phyloP scores from a whole-genome alignment of 306 rosid genomes.

The Vigna mungo region DNA sequence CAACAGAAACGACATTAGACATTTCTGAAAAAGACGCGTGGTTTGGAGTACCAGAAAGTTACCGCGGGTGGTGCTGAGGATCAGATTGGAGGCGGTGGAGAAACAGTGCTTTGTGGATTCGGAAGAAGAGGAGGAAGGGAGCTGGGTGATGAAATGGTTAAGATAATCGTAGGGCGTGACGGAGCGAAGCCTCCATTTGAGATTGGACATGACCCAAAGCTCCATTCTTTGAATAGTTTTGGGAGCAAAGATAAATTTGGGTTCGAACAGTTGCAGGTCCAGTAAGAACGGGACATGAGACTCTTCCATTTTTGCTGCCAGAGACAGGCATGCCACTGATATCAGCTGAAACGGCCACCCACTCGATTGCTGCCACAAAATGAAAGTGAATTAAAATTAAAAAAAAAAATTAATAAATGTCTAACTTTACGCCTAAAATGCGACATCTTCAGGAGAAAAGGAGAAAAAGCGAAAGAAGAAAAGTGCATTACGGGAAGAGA shows the following conservation, averaged over 20 bases:
- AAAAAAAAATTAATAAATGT: too few relatives aligned
- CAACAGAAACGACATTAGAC: not conserved
- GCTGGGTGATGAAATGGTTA: constrained; percentile 54
- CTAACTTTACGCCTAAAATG: not conserved
- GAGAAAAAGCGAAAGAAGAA: not conserved
- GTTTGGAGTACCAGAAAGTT: not conserved
- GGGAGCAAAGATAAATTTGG: constrained; percentile 65
- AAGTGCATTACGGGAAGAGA: constrained; percentile 56
- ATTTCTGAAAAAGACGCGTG: too few relatives aligned
- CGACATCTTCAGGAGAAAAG: too few relatives aligned
- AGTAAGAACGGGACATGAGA: constrained; percentile 57
- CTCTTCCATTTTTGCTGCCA: constrained; percentile 89
- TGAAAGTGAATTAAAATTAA: not conserved
- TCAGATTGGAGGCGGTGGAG: constrained; percentile 55
- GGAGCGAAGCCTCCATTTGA: constrained; percentile 75
- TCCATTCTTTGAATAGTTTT: constrained; percentile 76
- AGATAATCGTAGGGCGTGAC: constrained; percentile 79
- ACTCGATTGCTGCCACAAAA: constrained; percentile 35
- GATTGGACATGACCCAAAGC: constrained; percentile 61
- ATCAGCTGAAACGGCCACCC: constrained; percentile 77
- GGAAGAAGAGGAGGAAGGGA: constrained; percentile 52
- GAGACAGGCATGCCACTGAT: constrained; percentile 79
- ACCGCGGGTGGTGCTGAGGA: constrained; percentile 69
- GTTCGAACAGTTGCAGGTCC: constrained; percentile 66
- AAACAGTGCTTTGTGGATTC: constrained; percentile 26